Evolutionary conservation across 257 asterid genomes (phyloP).

Genomic region (Rhazya stricta): DNA sequence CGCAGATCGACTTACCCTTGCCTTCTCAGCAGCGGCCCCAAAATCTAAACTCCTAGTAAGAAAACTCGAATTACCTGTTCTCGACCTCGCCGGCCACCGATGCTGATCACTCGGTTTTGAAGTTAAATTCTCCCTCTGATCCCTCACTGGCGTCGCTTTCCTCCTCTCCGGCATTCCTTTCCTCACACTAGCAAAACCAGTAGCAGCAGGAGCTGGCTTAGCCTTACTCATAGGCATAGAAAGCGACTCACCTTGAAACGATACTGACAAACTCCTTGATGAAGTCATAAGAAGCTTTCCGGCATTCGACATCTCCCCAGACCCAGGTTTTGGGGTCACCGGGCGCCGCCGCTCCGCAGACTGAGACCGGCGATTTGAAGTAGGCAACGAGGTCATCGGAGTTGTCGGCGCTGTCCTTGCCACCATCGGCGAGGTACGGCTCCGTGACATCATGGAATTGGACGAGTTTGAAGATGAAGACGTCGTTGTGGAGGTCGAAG

Average conservation of each 20-base stretch:
- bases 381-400: constrained; percentile 29
- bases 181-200: constrained; percentile 32
- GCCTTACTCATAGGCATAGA: constrained; percentile 49
- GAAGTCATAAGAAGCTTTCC: constrained; percentile 55
- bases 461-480: constrained; percentile 54
- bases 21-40: constrained; percentile 37
- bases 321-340: constrained; percentile 27
- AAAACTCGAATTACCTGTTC: constrained; percentile 45
- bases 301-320: constrained; percentile 50
- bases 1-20: constrained; percentile 45
- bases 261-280: constrained; percentile 63
- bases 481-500: constrained; percentile 47
- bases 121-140: constrained; percentile 51
- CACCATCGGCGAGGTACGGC: constrained; percentile 50
- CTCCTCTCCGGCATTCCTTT: constrained; percentile 75
- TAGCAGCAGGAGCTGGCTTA: constrained; percentile 45
- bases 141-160: constrained; percentile 52
- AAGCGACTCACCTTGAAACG: constrained; percentile 81
- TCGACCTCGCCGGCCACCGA: constrained; percentile 84
- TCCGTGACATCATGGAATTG: constrained; percentile 40
- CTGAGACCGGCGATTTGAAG: constrained; percentile 21
- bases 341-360: constrained; percentile 37
- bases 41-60: constrained; percentile 64
- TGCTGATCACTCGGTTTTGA: constrained; percentile 57
- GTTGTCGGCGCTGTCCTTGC: constrained; percentile 22